These are phyloP conservation scores for Gnomoniopsis sp. DNA, from an alignment of 2,329 filamentous ascomycete genomes.

Conservation along the genomic window DNA sequence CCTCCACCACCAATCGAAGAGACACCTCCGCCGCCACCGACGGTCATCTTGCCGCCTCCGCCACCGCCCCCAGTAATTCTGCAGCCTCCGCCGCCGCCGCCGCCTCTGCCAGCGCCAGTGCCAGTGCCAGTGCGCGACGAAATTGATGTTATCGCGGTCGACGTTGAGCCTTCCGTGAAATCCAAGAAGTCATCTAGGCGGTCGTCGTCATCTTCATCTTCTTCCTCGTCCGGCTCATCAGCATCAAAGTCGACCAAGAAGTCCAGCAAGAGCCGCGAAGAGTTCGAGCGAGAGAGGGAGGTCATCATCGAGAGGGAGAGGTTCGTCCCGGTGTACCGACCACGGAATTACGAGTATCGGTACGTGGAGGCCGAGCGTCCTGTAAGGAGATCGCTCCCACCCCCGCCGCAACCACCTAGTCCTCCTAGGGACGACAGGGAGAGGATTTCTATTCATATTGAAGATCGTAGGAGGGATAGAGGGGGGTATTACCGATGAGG, in stretches of 20 bases:
- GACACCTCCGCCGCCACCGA: constrained; percentile 12
- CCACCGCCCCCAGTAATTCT: constrained; percentile 19
- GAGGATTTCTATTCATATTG: constrained; percentile 29
- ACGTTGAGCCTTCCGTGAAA: constrained; percentile 23
- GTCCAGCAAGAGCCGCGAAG: constrained; percentile 16
- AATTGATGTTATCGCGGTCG: constrained; percentile 27
- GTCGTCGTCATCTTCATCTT: constrained; percentile 6
- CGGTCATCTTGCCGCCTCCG: constrained; percentile 18
- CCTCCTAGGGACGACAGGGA: constrained; percentile 30
- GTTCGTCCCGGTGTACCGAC: constrained; percentile 39
- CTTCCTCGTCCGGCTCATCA: constrained; percentile 11
- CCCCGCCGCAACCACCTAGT: constrained; percentile 26
- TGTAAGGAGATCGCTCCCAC: constrained; percentile 33
- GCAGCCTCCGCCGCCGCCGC: constrained; percentile 10
- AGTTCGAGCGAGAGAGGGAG: constrained; percentile 32
- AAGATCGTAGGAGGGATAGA: constrained; percentile 30
- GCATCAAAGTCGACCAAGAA: constrained; percentile 10
- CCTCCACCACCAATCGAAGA: constrained; percentile 19
- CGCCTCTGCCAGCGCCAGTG: constrained; percentile 20
- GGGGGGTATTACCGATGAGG: constrained; percentile 27
- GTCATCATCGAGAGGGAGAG: constrained; percentile 51
- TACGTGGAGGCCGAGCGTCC: constrained; percentile 46
- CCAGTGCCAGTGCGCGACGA: constrained; percentile 21
- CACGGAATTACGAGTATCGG: constrained; percentile 44
- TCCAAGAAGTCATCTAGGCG: constrained; percentile 1